These are phyloP conservation scores for Agarophyton chilense DNA, from an alignment of 23 red algal species.

Conservation along the genomic window DNA sequence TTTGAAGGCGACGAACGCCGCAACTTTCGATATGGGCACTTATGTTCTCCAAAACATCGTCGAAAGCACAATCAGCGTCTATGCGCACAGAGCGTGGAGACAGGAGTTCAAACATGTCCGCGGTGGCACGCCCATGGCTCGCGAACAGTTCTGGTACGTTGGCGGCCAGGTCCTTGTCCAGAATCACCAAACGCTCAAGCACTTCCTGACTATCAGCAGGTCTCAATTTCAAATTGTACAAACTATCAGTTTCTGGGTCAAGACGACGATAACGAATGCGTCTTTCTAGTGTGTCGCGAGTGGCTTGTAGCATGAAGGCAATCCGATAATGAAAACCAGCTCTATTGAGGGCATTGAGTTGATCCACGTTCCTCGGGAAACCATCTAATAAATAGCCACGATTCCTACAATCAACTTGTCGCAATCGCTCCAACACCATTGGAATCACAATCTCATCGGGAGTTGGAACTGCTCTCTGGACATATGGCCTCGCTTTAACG, in stretches of 20 bases:
- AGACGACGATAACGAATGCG: slow-evolving; percentile 79
- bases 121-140: slow-evolving; percentile 53
- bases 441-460: slow-evolving; percentile 94
- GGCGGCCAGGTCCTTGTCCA: slow-evolving; percentile 64
- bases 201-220: slow-evolving; percentile 77
- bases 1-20: slow-evolving; percentile 14
- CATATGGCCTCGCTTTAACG: slow-evolving; percentile 37
- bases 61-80: slow-evolving; percentile 63
- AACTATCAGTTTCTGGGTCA: slow-evolving; percentile 87
- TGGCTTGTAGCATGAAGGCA: slow-evolving; percentile 82
- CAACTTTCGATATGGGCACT: slow-evolving; percentile 10
- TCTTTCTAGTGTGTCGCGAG: slow-evolving; percentile 61
- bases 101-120: slow-evolving; percentile 50
- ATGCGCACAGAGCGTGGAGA: slow-evolving; percentile 30
- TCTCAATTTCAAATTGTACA: slow-evolving; percentile 80
- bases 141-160: slow-evolving; percentile 55
- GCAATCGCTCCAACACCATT: slow-evolving; percentile 75
- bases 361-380: slow-evolving; percentile 76
- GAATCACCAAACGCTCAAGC: slow-evolving; percentile 62
- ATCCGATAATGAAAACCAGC: slow-evolving; percentile 58
- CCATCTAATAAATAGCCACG: slow-evolving; percentile 89
- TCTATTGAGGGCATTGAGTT: slow-evolving; percentile 61
- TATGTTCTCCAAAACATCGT: slow-evolving; percentile 63
- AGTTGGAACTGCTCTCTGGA: slow-evolving; percentile 47
- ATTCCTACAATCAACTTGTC: slow-evolving; percentile 71